phyloP scores from a whole-genome alignment of 2,329 filamentous ascomycete species.

The Magnaporthiopsis rhizophila region DNA sequence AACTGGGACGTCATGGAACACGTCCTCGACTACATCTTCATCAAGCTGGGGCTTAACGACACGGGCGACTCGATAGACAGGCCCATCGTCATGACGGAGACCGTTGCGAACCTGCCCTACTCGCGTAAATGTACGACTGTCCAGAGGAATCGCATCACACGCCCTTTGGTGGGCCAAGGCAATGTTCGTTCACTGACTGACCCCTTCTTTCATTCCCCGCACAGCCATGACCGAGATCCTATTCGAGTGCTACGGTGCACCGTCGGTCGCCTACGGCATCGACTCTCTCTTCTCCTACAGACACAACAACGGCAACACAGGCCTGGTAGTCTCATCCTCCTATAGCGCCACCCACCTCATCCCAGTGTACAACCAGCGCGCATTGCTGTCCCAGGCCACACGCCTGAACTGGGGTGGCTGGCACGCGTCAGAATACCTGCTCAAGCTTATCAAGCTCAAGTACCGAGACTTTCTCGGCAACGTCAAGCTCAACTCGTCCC shows the following conservation, averaged over 20 bases:
- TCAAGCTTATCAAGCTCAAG: constrained; percentile 83
- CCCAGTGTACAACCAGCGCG: constrained; percentile 80
- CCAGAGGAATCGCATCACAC: background rate
- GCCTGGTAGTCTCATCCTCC: constrained; percentile 83
- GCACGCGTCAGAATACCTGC: constrained; percentile 82
- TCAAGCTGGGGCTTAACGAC: constrained; percentile 83
- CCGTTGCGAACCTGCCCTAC: constrained; percentile 84
- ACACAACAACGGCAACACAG: constrained; percentile 81
- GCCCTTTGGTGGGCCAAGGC: background rate
- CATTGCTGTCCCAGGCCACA: constrained; percentile 76
- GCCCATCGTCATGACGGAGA: constrained; percentile 91
- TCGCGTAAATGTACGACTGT: constrained; percentile 69
- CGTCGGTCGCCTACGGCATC: constrained; percentile 86
- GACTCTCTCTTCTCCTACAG: constrained; percentile 94
- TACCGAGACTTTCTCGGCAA: constrained; percentile 65
- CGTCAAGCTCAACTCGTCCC: constrained; percentile 75
- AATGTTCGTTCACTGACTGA: background rate
- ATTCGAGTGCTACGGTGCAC: constrained; percentile 90
- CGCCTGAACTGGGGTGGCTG: constrained; percentile 91
- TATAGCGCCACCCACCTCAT: constrained; percentile 94
- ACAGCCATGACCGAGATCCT: constrained; percentile 93
- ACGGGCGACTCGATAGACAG: constrained; percentile 67
- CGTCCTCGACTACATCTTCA: constrained; percentile 85
- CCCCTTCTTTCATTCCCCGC: background rate
- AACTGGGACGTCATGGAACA: constrained; percentile 99